Evolutionary conservation across 2,329 filamentous ascomycete species (phyloP), one percentile per base, ranked within the genome.

Genomic region (Aspergillus hortae): DNA sequence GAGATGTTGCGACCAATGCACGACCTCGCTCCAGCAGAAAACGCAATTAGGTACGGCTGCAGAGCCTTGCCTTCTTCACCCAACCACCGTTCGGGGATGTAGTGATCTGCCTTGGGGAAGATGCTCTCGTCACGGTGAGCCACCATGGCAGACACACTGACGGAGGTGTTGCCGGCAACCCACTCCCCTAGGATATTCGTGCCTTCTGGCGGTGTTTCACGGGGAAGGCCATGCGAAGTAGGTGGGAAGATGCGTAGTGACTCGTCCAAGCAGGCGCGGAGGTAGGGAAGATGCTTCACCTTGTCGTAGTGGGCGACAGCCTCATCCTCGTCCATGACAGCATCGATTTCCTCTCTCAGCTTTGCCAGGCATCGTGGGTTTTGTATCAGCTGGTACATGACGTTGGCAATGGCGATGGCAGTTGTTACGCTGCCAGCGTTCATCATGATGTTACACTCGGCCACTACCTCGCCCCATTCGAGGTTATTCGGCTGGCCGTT

Each of bases 391-490:
- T 77, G 73, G 60, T 77, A 80, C 62, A 83, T 71, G 36, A 77
- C 76, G 55, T 82, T 80, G 11, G 74, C 72, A 61, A 84, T 74
- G 7, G 80, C 73, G 50, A 80, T 77, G 51, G 73, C 77, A 7
- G 79, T 82, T 0, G 79, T 82, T 17, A 75, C 77, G 2, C 69
- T 74, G 5, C 80, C 80, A 1, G 80, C 80, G 55, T 79, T 80
- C 61, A 67, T 64, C 61, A 68, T 67, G 46, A 67, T 65, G 35
- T 62, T 63, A 21, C 81, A 69, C 58, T 85, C 81, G 11, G 81
- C 80, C 0, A 81, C 74, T 6, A 84, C 77, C 63, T 85, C 82
- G 21, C 81, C 81, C 74, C 74, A 81, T 53, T 82, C 78, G 1
- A 84, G 74, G 35, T 74, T 74, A 48, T 77, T 70, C 1, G 73